phyloP scores from a whole-genome alignment of 108 stramenopile species.

The Skeletonema tropicum region DNA sequence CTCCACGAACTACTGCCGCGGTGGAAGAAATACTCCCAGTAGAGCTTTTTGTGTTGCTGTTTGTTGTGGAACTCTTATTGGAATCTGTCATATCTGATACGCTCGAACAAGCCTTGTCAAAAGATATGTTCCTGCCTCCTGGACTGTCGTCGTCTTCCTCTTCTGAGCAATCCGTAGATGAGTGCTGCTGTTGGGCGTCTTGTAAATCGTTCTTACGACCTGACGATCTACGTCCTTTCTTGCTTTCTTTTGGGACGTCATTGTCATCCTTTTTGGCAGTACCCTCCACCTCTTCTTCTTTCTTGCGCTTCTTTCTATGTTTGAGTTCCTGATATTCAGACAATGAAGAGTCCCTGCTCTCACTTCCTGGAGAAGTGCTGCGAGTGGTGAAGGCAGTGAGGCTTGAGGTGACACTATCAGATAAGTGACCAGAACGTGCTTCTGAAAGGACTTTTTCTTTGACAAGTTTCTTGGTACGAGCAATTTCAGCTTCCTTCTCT shows the following conservation, averaged over 20 bases:
- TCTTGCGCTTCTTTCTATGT: neutral
- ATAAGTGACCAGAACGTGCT: slow-evolving; percentile 56
- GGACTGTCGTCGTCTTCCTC: slow-evolving; percentile 45
- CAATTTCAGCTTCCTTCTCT: slow-evolving; percentile 66
- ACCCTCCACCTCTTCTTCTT: slow-evolving; percentile 6
- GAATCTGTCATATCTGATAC: slow-evolving; percentile 79
- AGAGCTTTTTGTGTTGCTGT: neutral
- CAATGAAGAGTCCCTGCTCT: slow-evolving; percentile 13
- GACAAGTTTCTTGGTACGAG: slow-evolving; percentile 62
- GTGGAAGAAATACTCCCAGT: slow-evolving; percentile 68
- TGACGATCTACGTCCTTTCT: slow-evolving; percentile 5
- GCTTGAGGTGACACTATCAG: slow-evolving; percentile 69
- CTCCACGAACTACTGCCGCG: slow-evolving; percentile 62
- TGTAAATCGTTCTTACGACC: slow-evolving; percentile 1
- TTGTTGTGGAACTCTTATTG: slow-evolving; percentile 41
- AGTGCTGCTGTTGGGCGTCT: slow-evolving; percentile 8
- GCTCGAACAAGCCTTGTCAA: slow-evolving; percentile 59
- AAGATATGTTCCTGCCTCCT: slow-evolving; percentile 52
- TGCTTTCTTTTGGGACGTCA: slow-evolving; percentile 2
- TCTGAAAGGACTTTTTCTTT: slow-evolving; percentile 63
- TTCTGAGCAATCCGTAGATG: slow-evolving; percentile 29
- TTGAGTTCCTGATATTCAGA: slow-evolving; percentile 13
- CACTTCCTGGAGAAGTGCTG: slow-evolving; percentile 17
- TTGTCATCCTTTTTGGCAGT: slow-evolving; percentile 6
- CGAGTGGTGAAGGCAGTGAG: slow-evolving; percentile 48